A percentile compares a stretch with the other conserved stretches of the same genome.
Evolutionary conservation across 306 rosid species (phyloP).

Genomic region (Luffa acutangula): DNA sequence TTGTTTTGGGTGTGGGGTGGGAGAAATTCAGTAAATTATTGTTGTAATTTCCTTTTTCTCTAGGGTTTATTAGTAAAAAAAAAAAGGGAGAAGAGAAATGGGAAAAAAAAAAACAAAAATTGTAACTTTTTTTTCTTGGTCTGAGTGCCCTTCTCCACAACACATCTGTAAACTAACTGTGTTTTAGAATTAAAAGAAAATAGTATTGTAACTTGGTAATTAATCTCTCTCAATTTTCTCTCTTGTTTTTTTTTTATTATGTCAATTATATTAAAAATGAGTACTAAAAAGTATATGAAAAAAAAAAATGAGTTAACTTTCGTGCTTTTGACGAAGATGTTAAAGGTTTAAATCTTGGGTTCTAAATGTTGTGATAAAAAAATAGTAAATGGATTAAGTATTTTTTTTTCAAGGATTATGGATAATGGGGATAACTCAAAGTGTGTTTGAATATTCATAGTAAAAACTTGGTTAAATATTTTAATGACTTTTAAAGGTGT

Average conservation of each 20-base stretch:
- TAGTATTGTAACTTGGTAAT: background rate
- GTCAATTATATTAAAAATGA: too few relatives aligned
- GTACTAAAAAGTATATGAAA: too few relatives aligned
- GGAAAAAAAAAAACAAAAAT: background rate
- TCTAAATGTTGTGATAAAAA: too few relatives aligned
- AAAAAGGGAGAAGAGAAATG: background rate
- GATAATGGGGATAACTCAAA: background rate
- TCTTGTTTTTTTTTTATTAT: too few relatives aligned
- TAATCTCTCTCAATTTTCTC: background rate
- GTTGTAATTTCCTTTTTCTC: background rate
- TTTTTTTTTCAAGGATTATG: background rate
- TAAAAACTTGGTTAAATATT: background rate
- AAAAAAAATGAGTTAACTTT: too few relatives aligned
- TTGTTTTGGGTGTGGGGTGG: conserved; percentile 1
- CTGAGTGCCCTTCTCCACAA: background rate
- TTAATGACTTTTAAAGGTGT: background rate
- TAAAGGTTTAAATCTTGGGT: too few relatives aligned
- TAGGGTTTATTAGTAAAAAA: background rate
- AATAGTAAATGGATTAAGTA: too few relatives aligned
- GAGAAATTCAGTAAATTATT: background rate
- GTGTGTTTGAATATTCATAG: background rate
- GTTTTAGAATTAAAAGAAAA: background rate
- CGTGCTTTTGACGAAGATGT: too few relatives aligned
- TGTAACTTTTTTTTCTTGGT: conserved; percentile 4
- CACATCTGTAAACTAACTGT: conserved; percentile 5